These are phyloP conservation scores for Starmerella floricola DNA, from an alignment of 805 yeast species.

Conservation along the genomic window DNA sequence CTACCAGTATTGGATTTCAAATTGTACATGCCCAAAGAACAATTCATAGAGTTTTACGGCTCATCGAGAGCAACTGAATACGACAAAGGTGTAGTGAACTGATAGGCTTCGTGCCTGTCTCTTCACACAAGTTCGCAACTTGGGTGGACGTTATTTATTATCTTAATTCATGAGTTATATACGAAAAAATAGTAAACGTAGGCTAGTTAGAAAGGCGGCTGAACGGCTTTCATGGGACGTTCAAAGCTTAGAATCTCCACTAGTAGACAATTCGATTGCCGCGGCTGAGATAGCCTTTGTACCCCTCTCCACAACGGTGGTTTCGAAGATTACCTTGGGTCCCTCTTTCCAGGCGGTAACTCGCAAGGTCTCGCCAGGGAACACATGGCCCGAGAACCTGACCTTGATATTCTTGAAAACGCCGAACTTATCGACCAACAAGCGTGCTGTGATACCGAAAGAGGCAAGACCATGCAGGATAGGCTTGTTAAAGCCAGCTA, in stretches of 20 bases:
- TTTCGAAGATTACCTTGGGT: constrained; percentile 61
- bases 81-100: too few relatives aligned
- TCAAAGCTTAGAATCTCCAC: constrained; percentile 22
- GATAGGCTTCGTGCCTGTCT: too few relatives aligned
- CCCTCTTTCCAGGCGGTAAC: constrained; percentile 78
- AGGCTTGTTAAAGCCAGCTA: constrained; percentile 74
- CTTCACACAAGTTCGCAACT: too few relatives aligned
- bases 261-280: constrained; percentile 49
- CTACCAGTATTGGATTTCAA: constrained; percentile 46
- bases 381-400: constrained; percentile 81
- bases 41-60: constrained; percentile 46
- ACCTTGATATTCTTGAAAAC: constrained; percentile 72
- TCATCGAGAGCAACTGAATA: too few relatives aligned
- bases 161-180: too few relatives aligned
- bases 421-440: constrained; percentile 69
- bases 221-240: too few relatives aligned
- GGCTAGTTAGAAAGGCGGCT: too few relatives aligned
- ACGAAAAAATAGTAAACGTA: background rate
- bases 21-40: constrained; percentile 39
- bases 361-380: constrained; percentile 82
- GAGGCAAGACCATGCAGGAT: constrained; percentile 88
- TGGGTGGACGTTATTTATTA: background rate
- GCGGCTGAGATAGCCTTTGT: constrained; percentile 75
- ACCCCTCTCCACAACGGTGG: constrained; percentile 66
- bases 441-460: constrained; percentile 70